Percentiles rank a stretch among this genome's conserved stretches.
These are phyloP conservation scores for Diaporthe vexans DNA, from an alignment of 2,329 filamentous ascomycete species.

Conservation along the genomic window DNA sequence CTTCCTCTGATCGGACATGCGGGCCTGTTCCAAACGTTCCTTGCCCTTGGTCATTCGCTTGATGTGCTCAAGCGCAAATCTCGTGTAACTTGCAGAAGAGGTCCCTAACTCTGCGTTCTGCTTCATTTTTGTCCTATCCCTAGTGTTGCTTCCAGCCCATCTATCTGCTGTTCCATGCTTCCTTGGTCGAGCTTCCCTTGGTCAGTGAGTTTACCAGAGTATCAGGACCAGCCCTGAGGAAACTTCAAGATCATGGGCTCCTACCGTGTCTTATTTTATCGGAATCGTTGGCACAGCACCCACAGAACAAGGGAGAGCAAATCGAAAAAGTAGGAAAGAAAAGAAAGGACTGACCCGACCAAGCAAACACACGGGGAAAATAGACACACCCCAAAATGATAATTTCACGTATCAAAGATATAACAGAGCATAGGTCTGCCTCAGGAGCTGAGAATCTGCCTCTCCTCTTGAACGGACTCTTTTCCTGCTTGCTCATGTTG, in stretches of 20 bases:
- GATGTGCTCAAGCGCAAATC: background rate
- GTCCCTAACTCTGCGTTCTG: no score
- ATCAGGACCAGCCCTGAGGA: background rate
- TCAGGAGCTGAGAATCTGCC: conserved; percentile 4
- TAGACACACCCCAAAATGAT: background rate
- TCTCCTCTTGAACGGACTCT: background rate
- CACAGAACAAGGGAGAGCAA: no score
- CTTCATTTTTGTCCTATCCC: no score
- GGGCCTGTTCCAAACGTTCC: no score
- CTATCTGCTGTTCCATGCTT: background rate
- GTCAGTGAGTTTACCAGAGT: background rate
- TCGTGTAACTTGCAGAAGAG: background rate
- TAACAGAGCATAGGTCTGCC: background rate
- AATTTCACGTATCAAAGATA: background rate
- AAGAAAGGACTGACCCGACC: background rate
- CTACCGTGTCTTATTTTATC: background rate
- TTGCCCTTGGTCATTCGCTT: no score
- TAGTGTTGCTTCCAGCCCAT: background rate
- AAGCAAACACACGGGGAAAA: background rate
- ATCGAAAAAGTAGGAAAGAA: no score
- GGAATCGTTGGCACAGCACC: background rate
- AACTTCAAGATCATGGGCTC: background rate
- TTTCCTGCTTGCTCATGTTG: background rate
- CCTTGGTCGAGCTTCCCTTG: background rate
- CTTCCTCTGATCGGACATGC: background rate